Conservation (phyloP, 208 protist species). For the Crithidia mellificae region DNA sequence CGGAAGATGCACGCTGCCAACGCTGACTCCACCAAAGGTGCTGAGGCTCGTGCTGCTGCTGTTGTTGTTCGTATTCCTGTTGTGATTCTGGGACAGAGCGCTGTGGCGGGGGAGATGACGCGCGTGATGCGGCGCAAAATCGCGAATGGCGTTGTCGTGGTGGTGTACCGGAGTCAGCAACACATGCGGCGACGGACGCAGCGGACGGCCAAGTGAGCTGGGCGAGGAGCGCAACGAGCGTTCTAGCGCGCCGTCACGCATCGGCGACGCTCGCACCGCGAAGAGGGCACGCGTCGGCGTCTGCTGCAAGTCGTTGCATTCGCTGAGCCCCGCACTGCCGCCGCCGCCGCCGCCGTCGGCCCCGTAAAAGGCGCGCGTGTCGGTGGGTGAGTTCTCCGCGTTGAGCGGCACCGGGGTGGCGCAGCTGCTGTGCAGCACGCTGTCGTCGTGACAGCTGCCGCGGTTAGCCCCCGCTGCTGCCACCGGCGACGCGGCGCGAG, state of each 20-base stretch:
- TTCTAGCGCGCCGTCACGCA: background rate
- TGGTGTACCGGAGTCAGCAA: slow-evolving; percentile 27
- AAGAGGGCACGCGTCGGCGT: background rate
- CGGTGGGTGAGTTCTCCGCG: background rate
- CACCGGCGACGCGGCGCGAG: background rate
- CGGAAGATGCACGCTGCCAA: background rate
- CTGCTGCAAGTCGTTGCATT: background rate
- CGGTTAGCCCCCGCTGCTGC: too few relatives aligned
- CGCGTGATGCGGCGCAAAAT: background rate
- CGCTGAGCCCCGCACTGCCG: background rate
- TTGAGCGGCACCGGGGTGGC: background rate
- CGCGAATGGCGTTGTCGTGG: slow-evolving; percentile 26
- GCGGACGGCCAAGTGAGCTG: slow-evolving; percentile 1
- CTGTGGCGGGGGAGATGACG: too few relatives aligned
- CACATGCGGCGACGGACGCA: slow-evolving; percentile 1
- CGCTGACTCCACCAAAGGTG: background rate
- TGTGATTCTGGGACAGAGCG: too few relatives aligned
- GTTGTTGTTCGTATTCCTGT: too few relatives aligned
- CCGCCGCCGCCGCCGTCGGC: background rate
- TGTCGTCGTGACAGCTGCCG: too few relatives aligned
- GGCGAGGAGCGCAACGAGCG: background rate
- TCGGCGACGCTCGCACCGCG: background rate
- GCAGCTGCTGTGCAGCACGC: too few relatives aligned
- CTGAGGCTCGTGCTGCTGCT: background rate
- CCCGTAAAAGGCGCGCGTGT: background rate